A percentile compares a stretch with the other conserved stretches of the same genome.
Evolutionary conservation across 1,139 yeast genomes (phyloP).

Genomic region (Blastobotrys ciferrii): DNA sequence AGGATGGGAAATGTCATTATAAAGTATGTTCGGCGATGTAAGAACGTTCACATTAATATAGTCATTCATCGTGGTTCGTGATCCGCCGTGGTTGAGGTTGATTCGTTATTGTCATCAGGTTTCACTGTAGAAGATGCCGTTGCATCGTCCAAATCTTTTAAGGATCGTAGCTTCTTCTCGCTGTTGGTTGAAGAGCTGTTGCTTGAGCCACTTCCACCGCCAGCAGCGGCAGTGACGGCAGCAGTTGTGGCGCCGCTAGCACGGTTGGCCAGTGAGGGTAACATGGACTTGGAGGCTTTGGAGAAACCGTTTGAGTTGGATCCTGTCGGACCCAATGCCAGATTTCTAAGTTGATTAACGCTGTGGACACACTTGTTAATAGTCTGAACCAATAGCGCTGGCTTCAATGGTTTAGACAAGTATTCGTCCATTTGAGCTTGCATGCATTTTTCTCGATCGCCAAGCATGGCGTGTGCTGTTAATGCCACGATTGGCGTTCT

Average conservation of each 20-base stretch:
- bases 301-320: slow-evolving; percentile 5
- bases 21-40: neutral
- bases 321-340: slow-evolving; percentile 36
- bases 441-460: slow-evolving; percentile 80
- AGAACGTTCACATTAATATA: neutral
- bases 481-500: slow-evolving; percentile 85
- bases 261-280: slow-evolving; percentile 16
- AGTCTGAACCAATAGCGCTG: slow-evolving; percentile 76
- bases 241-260: slow-evolving; percentile 15
- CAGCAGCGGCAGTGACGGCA: slow-evolving; percentile 8
- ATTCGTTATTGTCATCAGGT: neutral
- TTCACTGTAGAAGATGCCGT: neutral
- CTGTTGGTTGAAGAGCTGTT: neutral
- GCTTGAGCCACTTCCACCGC: neutral
- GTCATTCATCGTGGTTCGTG: neutral
- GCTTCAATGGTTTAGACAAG: slow-evolving; percentile 81
- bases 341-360: slow-evolving; percentile 39
- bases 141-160: neutral
- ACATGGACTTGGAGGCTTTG: slow-evolving; percentile 13
- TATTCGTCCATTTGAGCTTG: slow-evolving; percentile 92
- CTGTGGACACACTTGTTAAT: slow-evolving; percentile 75
- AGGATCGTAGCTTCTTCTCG: neutral
- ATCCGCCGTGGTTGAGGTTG: neutral
- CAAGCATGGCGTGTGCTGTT: slow-evolving; percentile 91
- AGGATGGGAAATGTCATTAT: neutral